Conservation (phyloP, 345 rosid genomes). For the Murraya paniculata region DNA sequence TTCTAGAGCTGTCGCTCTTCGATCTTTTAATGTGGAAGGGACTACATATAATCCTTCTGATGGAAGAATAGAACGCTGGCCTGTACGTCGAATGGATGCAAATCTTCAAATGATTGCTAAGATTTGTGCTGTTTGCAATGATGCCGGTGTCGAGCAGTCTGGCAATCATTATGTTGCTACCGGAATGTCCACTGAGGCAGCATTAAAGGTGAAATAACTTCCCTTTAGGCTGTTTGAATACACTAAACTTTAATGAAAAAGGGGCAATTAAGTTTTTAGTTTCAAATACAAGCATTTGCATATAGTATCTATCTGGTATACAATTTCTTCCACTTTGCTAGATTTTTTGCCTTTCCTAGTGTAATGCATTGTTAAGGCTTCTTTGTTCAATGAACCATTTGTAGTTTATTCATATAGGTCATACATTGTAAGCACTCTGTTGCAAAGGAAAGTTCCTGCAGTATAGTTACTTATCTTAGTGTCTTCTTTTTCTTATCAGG, state of each 20-base stretch:
- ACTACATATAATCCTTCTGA: slow-evolving; percentile 77
- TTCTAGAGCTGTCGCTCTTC: slow-evolving; percentile 55
- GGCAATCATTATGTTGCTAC: slow-evolving; percentile 60
- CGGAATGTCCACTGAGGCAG: slow-evolving; percentile 96
- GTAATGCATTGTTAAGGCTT: neutral
- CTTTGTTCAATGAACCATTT: slow-evolving; percentile 5
- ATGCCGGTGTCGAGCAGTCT: slow-evolving; percentile 70
- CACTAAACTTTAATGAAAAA: neutral
- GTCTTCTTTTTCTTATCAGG: slow-evolving; percentile 40
- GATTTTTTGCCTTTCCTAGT: neutral
- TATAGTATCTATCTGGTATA: neutral
- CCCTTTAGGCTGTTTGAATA: neutral
- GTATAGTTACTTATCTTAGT: neutral
- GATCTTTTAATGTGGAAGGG: slow-evolving; percentile 81
- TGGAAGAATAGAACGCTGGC: slow-evolving; percentile 77
- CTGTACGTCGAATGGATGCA: slow-evolving; percentile 67
- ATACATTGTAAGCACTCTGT: neutral
- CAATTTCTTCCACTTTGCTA: neutral
- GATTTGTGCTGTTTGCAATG: slow-evolving; percentile 86
- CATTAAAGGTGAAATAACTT: slow-evolving; percentile 65
- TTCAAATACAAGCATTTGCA: neutral
- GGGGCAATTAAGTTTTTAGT: neutral
- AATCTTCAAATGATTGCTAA: slow-evolving; percentile 92
- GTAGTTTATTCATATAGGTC: neutral
- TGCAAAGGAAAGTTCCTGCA: neutral